Base-by-base conservation (phyloP, 345 rosid genomes). In the Sisymbrium irio region DNA sequence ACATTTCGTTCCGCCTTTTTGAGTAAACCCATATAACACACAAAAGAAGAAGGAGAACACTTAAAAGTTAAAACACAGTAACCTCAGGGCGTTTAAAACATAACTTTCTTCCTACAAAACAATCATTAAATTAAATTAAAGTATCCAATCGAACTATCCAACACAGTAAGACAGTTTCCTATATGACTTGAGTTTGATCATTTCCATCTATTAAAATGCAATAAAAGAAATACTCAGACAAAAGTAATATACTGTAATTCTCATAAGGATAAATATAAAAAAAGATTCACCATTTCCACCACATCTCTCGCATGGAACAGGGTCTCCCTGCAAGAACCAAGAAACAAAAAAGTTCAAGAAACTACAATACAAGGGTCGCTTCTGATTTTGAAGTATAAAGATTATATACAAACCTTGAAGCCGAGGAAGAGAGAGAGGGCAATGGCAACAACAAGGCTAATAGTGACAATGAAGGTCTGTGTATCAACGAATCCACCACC, bases 271-370 rank as follows among this genome's bases (percentile, higher is more conserved):
- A 50, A 30, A 50, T n/a, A 30, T 6, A 27, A 47, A 50, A 47
- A 61, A 46, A 46, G 51, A 69, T 30, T 25, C 77, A 93, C 98
- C 98, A 46, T 93, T 93, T 78, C 98, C 98, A 19, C 88, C 92
- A 57, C 98, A 93, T 1, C 92, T 88, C 65, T 85, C 93, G 66
- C 98, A 93, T 8, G 98, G 91, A 30, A 93, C 89, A 54, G 98
- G 96, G 61, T 91, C 98, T 56, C 98, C 97, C 98, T 93, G 86
- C 37, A 81, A 84, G 37, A 36, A 28, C 46, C 20, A 64, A 73
- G 47, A n/a, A 20, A 20, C 3, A 2, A 27, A 3, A 18, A 56
- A 12, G 40, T 30, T 27, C 15, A 22, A 22, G 36, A 22, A 46
- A 36, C 15, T 11, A 14, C 12, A 61, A 22, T 7, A n/a, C 12